Evolutionary conservation across 345 rosid species (phyloP).

Genomic region (Eucalyptus tenuipes): DNA sequence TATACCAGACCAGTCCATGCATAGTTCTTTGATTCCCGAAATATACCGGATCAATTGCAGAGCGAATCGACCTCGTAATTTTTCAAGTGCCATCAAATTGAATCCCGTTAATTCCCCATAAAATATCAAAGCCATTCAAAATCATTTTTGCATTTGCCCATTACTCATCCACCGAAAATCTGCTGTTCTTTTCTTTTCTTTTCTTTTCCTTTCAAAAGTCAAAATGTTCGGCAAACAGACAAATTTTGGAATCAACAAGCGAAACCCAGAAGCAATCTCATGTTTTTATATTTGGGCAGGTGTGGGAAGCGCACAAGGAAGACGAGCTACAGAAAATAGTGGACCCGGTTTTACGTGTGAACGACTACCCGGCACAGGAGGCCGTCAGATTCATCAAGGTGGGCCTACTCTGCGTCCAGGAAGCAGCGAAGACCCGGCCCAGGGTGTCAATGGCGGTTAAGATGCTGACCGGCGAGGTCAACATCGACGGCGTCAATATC

Average conservation of each 20-base stretch:
- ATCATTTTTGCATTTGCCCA: not conserved
- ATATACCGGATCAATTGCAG: not conserved
- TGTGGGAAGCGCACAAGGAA: conserved; percentile 30
- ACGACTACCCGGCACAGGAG: conserved; percentile 21
- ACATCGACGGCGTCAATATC: conserved; percentile 6
- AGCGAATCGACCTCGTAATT: not conserved
- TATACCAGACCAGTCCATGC: not conserved
- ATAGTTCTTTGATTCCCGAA: not conserved
- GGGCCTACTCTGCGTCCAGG: conserved; percentile 49
- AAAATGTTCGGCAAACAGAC: not conserved
- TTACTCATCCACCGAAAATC: not conserved
- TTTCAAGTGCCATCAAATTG: not conserved
- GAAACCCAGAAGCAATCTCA: not conserved
- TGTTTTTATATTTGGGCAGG: conserved; percentile 14
- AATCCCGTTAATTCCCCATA: not conserved
- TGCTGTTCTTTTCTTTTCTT: not conserved
- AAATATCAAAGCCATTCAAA: not conserved
- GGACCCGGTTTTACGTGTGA: conserved; percentile 24
- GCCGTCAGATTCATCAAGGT: conserved; percentile 29
- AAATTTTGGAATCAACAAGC: not conserved
- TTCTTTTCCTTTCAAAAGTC: not conserved
- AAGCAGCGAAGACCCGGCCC: conserved; percentile 31
- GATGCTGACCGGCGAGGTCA: conserved; percentile 18
- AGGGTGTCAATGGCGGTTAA: conserved; percentile 24
- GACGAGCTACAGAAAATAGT: conserved; percentile 12